Evolutionary conservation across 495 filamentous ascomycete species (phyloP), one percentile per base, ranked within the genome.

Genomic region (Daldinia decipiens): DNA sequence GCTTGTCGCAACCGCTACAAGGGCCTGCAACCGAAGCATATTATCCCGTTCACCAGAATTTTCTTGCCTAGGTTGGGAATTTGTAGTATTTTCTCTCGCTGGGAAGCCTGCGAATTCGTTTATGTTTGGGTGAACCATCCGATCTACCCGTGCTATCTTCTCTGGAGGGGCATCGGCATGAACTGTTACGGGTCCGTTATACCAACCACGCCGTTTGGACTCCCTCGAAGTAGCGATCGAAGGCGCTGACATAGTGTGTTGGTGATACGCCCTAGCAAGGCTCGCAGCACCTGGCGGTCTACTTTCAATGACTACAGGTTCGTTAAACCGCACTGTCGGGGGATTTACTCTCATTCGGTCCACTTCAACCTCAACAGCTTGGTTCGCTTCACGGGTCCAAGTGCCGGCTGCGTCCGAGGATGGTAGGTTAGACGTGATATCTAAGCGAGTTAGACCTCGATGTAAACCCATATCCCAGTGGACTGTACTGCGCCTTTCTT

Each of bases 1-100:
- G 65, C 91, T 92, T 2, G 94, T 95, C 8, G 94, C 94, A 60
- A 95, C 93, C 3, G 94, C 94, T 27, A 97, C 94, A 32, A 97
- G 86, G 15, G 92, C 92, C 64, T 97, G 91, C 24, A 97, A 80
- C 13, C 92, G 83, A 58, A 87, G 85, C 88, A 94, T 81, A 60
- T 79, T 68, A 56, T 75, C 36, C 68, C 73, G 43, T 27, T 77
- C 69, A 67, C 79, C 72, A 67, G 65, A 38, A 67, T 75, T 43
- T 57, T 77, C 59, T 70, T 80, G 78, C 72, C 77, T 72, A 15
- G 67, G 40, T 1, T 57, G 36, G 6, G 57, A 29, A 9, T 70
- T 67, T 39, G 64, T 43, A 13, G 47, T 34, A 29, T 59, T 59
- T 12, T 81, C 81, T 19, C 81, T 77, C 5, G 72, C 71, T 3